Percentiles rank a stretch among this genome's conserved stretches.
Evolutionary conservation across 2,329 filamentous ascomycete genomes (phyloP).

Genomic region (Fusarium pininemorale): DNA sequence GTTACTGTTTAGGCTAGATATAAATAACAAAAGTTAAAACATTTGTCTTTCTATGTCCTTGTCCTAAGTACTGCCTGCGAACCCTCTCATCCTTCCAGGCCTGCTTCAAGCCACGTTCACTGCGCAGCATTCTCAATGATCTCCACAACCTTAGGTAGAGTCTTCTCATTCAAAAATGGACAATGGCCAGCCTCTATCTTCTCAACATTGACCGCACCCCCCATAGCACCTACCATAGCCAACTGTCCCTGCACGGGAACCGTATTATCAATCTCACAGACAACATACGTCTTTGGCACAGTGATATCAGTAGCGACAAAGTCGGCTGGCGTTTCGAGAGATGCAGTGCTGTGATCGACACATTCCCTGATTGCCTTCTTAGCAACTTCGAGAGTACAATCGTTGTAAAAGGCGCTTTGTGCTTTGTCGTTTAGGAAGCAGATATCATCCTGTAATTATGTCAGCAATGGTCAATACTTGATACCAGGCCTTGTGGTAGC

Average conservation of each 20-base stretch:
- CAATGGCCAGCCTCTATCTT: background rate
- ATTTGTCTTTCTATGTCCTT: fast-evolving
- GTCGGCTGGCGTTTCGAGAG: slow-evolving; percentile 15
- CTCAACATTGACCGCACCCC: background rate
- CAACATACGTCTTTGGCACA: slow-evolving; percentile 41
- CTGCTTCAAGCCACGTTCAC: fast-evolving
- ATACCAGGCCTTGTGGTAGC: fast-evolving
- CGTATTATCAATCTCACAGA: slow-evolving; percentile 35
- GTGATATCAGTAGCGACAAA: slow-evolving; percentile 37
- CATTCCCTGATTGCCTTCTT: background rate
- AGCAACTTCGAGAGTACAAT: background rate
- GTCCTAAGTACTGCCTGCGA: fast-evolving
- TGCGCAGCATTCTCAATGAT: background rate
- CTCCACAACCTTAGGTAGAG: background rate
- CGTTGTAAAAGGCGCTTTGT: slow-evolving; percentile 6
- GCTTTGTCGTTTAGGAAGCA: slow-evolving; percentile 8
- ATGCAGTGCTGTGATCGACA: slow-evolving; percentile 27
- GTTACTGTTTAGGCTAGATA: background rate
- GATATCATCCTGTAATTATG: background rate
- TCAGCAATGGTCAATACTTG: fast-evolving
- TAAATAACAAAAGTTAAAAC: background rate
- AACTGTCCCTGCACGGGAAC: slow-evolving; percentile 35
- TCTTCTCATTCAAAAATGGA: background rate
- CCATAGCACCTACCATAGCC: slow-evolving; percentile 29
- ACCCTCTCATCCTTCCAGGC: fast-evolving